phyloP scores from a whole-genome alignment of 2,329 filamentous ascomycete species.

The Pseudogymnoascus sp. region DNA sequence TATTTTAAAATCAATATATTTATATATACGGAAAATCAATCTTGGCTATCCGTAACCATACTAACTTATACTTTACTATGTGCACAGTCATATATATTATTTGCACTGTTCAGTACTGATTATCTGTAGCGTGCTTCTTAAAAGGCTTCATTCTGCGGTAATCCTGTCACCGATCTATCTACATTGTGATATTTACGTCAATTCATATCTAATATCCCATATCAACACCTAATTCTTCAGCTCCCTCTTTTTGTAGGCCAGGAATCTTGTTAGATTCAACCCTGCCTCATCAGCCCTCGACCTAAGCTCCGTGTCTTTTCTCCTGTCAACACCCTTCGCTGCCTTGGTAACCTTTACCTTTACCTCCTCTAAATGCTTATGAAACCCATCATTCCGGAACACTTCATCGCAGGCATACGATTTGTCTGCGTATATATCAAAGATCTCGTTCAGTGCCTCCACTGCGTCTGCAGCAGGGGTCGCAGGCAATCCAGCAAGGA shows the following conservation, averaged over 20 bases:
- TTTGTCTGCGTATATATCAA: constrained; percentile 60
- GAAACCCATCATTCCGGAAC: constrained; percentile 55
- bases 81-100: neutral
- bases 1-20: neutral
- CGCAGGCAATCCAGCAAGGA: constrained; percentile 44
- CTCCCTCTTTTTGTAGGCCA: constrained; percentile 50
- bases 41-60: neutral
- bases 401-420: constrained; percentile 50
- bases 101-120: neutral
- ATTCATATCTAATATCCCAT: neutral
- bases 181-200: neutral
- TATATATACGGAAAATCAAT: neutral
- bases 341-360: constrained; percentile 47
- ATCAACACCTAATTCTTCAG: neutral
- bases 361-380: constrained; percentile 48
- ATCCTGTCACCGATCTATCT: neutral
- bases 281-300: constrained; percentile 51
- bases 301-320: constrained; percentile 47
- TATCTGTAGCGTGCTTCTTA: neutral
- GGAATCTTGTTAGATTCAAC: constrained; percentile 53
- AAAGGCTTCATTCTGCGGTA: neutral
- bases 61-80: neutral
- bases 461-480: constrained; percentile 50
- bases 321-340: constrained; percentile 55
- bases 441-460: constrained; percentile 58